Percentiles rank a stretch among this genome's conserved stretches.
Conservation (phyloP, 1,284 basidiomycete species). For the Kalmanozyma brasiliensis region DNA sequence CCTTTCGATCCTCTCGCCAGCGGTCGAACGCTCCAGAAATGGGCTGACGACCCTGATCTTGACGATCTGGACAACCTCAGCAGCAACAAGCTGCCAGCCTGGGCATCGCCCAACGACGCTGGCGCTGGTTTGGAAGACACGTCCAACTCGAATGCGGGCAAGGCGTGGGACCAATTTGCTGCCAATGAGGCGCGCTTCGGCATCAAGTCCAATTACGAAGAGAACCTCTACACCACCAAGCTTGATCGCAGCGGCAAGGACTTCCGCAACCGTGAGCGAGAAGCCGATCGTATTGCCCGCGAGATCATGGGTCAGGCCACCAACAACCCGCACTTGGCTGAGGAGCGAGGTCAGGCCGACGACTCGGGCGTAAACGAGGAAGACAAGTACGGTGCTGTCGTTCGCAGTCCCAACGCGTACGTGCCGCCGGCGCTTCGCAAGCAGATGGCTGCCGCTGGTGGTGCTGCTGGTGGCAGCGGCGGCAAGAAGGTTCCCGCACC, state of each 20-base stretch:
- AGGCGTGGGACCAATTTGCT: slow-evolving; percentile 93
- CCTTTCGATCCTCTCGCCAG: slow-evolving; percentile 47
- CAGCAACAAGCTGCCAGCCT: slow-evolving; percentile 33
- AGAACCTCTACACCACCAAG: slow-evolving; percentile 94
- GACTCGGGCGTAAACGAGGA: slow-evolving; percentile 84
- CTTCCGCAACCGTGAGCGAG: slow-evolving; percentile 86
- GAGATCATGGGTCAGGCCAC: slow-evolving; percentile 79
- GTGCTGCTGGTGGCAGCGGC: slow-evolving; percentile 7
- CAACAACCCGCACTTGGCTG: slow-evolving; percentile 84
- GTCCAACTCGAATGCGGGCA: slow-evolving; percentile 9
- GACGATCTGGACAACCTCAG: slow-evolving; percentile 36
- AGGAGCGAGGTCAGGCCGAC: slow-evolving; percentile 86
- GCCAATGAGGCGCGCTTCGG: slow-evolving; percentile 94
- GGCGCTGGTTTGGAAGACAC: slow-evolving; percentile 17
- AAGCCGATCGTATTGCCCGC: slow-evolving; percentile 86
- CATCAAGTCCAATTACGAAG: slow-evolving; percentile 88
- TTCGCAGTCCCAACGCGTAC: slow-evolving; percentile 87
- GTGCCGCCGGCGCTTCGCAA: slow-evolving; percentile 84
- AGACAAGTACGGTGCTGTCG: slow-evolving; percentile 96
- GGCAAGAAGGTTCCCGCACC: slow-evolving; percentile 46
- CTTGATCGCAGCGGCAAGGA: slow-evolving; percentile 85
- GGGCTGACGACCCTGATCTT: slow-evolving; percentile 57
- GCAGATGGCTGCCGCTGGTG: slow-evolving; percentile 57
- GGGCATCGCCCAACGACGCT: slow-evolving; percentile 25
- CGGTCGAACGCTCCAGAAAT: slow-evolving; percentile 56